Base-by-base conservation (phyloP, 2,329 filamentous ascomycete species). In the Cladosporium oxysporum region DNA sequence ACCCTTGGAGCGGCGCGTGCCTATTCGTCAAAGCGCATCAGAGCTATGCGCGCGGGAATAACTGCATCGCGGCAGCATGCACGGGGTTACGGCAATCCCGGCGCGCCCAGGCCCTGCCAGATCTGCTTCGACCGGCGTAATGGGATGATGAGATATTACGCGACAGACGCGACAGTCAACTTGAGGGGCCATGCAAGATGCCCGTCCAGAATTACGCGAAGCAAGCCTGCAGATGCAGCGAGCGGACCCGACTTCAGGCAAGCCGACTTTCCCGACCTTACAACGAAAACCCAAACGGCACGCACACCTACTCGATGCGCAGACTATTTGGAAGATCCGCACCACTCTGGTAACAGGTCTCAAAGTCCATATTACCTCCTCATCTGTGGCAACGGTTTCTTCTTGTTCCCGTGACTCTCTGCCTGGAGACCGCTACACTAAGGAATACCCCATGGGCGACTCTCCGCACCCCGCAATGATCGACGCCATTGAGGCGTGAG, bases 401-500 rank as follows among this genome's bases (percentile, higher is more conserved):
- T 12, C 29, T 58, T 58, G 55, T 58, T 58, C 55, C 55, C 55
- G 55, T 41, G 55, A 44, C 37, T 35, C 37, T 41, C 21, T 35
- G 16, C 6, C 52, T 57, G 14, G 10, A 57, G 29, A 52, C 49
- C 6, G 23, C 37, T 44, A 44, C 49, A 52, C 49, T 28, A 29
- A 52, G 49, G 6, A 16, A 11, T 58, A 44, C 41, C 47, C 59
- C 59, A 62, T 62, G 59, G 59, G 44, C 59, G 47, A 28, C 28
- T 60, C 59, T 62, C 59, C 59, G 29, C 59, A 62, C 28, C 58
- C 58, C 58, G 59, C 59, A 62, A 62, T 52, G 59, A 62, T 62
- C 59, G 35, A 52, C 28, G 59, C 59, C 47, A 62, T 62, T 52
- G 28, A 52, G 57, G 28, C 59, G 29, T 31, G 44, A 62, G 44